These are phyloP conservation scores for Ophiostoma novo-ulmi DNA, from an alignment of 2,329 filamentous ascomycete species.

Conservation along the genomic window DNA sequence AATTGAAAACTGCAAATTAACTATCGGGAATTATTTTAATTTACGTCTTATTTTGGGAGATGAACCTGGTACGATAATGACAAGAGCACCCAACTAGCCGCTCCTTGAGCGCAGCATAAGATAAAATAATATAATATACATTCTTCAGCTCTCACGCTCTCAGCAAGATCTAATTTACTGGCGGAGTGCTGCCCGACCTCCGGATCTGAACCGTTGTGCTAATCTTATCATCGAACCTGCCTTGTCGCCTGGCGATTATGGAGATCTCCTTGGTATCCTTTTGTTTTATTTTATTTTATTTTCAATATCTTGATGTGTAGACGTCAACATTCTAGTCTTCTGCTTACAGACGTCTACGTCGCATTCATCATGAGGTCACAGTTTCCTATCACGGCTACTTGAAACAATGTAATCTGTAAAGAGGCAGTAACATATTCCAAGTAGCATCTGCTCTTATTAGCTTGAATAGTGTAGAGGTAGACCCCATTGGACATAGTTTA, in stretches of 20 bases:
- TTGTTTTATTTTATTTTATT: background rate
- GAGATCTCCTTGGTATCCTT: too few relatives aligned
- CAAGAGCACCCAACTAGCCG: background rate
- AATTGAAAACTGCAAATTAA: background rate
- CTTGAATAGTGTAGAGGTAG: background rate
- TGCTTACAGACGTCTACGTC: background rate
- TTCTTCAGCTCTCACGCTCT: background rate
- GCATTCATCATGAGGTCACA: conserved; percentile 6
- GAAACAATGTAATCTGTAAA: conserved; percentile 12
- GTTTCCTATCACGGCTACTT: conserved; percentile 8
- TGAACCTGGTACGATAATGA: background rate
- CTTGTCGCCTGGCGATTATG: too few relatives aligned
- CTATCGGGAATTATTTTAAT: background rate
- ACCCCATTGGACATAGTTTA: background rate
- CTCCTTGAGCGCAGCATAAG: too few relatives aligned
- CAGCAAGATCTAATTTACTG: background rate
- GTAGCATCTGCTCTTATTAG: background rate
- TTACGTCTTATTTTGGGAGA: conserved; percentile 8
- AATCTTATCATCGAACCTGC: background rate
- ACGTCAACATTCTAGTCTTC: background rate
- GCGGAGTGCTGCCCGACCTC: background rate
- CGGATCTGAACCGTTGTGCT: background rate
- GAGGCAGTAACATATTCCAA: background rate
- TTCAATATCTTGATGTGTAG: background rate
- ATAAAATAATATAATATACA: background rate